Base-by-base conservation (phyloP, 2,329 filamentous ascomycete genomes). In the Trichoderma sp. region DNA sequence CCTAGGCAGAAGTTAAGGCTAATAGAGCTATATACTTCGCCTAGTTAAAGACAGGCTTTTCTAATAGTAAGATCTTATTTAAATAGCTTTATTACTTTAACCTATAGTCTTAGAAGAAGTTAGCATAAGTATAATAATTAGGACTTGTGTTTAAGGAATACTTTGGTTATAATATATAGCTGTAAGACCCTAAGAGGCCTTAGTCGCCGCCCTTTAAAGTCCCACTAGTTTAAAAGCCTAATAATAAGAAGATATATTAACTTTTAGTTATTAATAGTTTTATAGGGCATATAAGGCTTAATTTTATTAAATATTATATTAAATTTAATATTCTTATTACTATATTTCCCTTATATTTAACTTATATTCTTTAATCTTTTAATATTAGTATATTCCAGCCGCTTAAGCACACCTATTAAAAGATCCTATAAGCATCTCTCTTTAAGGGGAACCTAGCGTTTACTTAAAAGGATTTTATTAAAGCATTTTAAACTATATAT, bases 261-360 rank as follows among this genome's bases (percentile, higher is more conserved):
- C 32, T 59, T 59, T 24, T 59, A 7, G 43, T 59, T 59, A 59
- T 59, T 59, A 59, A 37, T 39, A 59, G 55, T n/a, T 59, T 39
- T 39, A 59, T 26, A 59, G 7, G n/a, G 2, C 26, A 59, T 59
- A 59, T 39, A 59, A 59, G 1, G 1, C 5, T 59, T 30, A 59
- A 59, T 6, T 59, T 59, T 59, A 59, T 59, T 39, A 59, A 59
- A 59, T 59, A 59, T 39, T 59, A 39, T 39, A 59, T 59, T 30
- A 37, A 39, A 39, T 59, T 59, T 59, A 59, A 59, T 39, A 37
- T 59, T 39, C 14, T 59, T 37, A 59, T 43, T 39, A 39, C 11
- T 6, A 39, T 59, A 37, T 59, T 59, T 39, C 3, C 10, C 1
- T 39, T 39, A 13, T 39, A 59, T 24, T 59, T 39, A 59, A 59